phyloP scores from a whole-genome alignment of 345 rosid genomes.

The Populus euphratica region DNA sequence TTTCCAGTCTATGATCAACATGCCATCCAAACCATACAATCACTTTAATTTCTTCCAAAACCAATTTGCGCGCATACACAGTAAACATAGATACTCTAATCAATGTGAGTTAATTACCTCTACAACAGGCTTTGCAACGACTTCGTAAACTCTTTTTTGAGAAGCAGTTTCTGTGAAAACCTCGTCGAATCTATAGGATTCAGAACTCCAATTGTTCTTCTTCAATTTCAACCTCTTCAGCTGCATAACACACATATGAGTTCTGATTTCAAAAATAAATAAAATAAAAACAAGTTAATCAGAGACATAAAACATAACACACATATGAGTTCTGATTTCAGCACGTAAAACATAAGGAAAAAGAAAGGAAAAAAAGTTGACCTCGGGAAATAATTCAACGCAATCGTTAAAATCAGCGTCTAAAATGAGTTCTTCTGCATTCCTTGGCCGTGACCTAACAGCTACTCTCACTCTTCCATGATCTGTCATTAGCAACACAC shows the following conservation, averaged over 20 bases:
- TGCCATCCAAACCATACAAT: conserved; percentile 13
- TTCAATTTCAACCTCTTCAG: conserved; percentile 73
- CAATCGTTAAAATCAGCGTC: conserved; percentile 86
- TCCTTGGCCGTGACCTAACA: conserved; percentile 78
- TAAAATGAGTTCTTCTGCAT: conserved; percentile 58
- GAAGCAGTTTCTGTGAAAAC: conserved; percentile 76
- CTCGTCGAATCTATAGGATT: conserved; percentile 80
- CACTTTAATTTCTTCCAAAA: conserved; percentile 45
- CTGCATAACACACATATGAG: conserved; percentile 31
- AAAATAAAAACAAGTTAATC: neutral
- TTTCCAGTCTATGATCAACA: conserved; percentile 10
- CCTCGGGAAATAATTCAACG: conserved; percentile 91
- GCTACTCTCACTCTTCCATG: conserved; percentile 87
- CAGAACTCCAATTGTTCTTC: conserved; percentile 88
- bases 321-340: neutral
- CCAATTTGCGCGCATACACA: neutral
- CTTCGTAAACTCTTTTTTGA: conserved; percentile 89
- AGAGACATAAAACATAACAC: too few relatives aligned
- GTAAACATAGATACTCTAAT: neutral
- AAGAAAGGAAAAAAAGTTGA: conserved; percentile 9
- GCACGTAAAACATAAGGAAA: neutral
- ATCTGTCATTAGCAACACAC: conserved; percentile 34
- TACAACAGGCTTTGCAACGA: conserved; percentile 84
- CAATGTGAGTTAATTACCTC: conserved; percentile 47
- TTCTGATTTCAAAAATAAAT: neutral